Evolutionary conservation across 2,329 filamentous ascomycete species (phyloP).

Genomic region (Elsinoe australis): DNA sequence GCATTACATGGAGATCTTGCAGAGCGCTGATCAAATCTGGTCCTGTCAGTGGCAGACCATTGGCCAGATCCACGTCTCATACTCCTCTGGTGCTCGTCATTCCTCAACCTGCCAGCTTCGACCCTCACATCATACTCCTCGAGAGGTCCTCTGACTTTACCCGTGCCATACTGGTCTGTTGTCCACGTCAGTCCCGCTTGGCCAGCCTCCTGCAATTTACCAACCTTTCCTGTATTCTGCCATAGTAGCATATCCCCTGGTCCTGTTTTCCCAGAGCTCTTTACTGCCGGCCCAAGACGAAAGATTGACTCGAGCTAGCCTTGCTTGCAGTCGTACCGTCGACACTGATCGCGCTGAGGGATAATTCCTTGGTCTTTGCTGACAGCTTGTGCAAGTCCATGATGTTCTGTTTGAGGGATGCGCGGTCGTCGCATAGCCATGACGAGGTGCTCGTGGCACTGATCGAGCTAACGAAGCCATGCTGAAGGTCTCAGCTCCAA

Average conservation of each 20-base stretch:
- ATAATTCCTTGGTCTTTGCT: not conserved
- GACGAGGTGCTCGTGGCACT: too few relatives aligned
- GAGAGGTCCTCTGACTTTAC: slow-evolving; percentile 58
- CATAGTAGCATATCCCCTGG: slow-evolving; percentile 26
- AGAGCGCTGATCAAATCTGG: slow-evolving; percentile 79
- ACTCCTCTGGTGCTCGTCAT: slow-evolving; percentile 90
- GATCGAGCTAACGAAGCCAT: not conserved
- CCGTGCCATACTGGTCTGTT: slow-evolving; percentile 14
- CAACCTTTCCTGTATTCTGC: slow-evolving; percentile 24
- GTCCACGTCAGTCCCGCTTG: not conserved
- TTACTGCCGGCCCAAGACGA: not conserved
- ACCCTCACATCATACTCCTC: slow-evolving; percentile 84
- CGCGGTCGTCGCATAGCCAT: too few relatives aligned
- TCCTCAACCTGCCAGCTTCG: slow-evolving; percentile 60
- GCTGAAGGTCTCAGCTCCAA: too few relatives aligned
- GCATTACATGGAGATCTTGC: slow-evolving; percentile 79
- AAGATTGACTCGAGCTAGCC: too few relatives aligned
- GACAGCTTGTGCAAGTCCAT: not conserved
- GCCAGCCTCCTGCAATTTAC: too few relatives aligned
- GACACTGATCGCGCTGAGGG: too few relatives aligned
- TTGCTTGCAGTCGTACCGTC: too few relatives aligned
- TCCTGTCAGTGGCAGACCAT: slow-evolving; percentile 21
- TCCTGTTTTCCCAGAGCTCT: not conserved
- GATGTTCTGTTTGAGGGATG: not conserved
- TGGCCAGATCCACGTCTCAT: slow-evolving; percentile 27